Conservation (phyloP, 768 basidiomycete species). For the Pleurotus platypus region DNA sequence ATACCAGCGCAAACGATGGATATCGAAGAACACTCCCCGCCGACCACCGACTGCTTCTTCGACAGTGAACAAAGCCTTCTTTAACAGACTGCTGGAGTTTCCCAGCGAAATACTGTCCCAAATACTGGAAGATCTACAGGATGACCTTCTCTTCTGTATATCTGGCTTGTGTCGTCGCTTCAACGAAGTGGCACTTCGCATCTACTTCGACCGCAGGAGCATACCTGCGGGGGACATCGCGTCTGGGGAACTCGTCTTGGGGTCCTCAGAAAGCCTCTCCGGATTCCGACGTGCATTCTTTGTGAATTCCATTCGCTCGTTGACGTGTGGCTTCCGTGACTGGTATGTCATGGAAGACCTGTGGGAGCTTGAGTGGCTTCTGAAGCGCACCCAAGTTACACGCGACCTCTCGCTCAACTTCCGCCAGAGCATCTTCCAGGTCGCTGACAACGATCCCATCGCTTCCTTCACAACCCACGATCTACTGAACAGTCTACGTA, state of each 20-base stretch:
- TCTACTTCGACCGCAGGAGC: constrained; percentile 6
- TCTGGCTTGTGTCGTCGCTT: constrained; percentile 5
- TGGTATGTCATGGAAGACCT: constrained; percentile 7
- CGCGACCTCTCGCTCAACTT: constrained; percentile 5
- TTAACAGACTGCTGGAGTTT: constrained; percentile 3
- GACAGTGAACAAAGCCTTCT: constrained; percentile 18
- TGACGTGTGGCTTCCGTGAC: constrained; percentile 1
- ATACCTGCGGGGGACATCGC: not conserved
- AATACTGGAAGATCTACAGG: not conserved
- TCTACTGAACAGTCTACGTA: not conserved
- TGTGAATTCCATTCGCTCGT: not conserved
- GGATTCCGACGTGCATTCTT: constrained; percentile 2
- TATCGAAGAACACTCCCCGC: constrained; percentile 13
- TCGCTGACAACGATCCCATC: constrained; percentile 4
- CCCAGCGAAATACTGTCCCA: not conserved
- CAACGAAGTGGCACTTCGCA: constrained; percentile 7
- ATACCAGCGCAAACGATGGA: not conserved
- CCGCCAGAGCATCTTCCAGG: constrained; percentile 5
- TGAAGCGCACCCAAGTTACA: not conserved
- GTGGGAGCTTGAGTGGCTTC: constrained; percentile 5
- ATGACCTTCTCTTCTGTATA: constrained; percentile 1
- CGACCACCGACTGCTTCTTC: constrained; percentile 18
- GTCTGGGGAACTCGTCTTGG: not conserved
- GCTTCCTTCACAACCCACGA: constrained; percentile 6
- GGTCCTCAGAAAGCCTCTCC: constrained; percentile 1